Base-by-base conservation (phyloP, 73 alveolate genomes). In the Paramecium pentaurelia region DNA sequence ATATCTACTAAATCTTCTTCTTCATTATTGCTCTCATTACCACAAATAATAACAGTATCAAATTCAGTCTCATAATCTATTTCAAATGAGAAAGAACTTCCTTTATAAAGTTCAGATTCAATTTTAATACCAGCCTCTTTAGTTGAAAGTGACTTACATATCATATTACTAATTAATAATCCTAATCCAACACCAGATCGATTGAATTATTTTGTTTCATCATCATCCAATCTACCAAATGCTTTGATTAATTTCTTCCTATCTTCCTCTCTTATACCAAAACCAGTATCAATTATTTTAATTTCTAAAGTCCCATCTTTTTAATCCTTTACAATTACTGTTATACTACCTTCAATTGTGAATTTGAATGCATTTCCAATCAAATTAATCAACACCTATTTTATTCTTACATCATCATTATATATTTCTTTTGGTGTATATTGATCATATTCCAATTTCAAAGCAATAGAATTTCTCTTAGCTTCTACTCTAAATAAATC, bases 161-260 rank as follows among this genome's bases (percentile, higher is more conserved):
- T 36, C 45, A 71, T 83, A 49, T 89, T 89, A 47, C 92, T 71
- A 11, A 89, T 89, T 49, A 89, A 30, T 51, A 89, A 83, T 27
- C 94, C 94, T 71, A 89, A 27, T 59, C 94, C 94, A 89, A 89
- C 94, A 27, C 94, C 94, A 32, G 45, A 51, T 25, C 92, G 49
- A 89, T 89, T 89, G 11, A 71, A 73, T 32, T 45, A 11, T 51
- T 89, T 83, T 8, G 86, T 71, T 44, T 89, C 88, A 71, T 89
- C 94, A 89, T 68, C 84, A 45, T 89, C 94, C 8, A 89, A 45
- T 45, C 84, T 30, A 3, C 92, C 94, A 71, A 89, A 89, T 12
- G 94, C 94, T 42, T 70, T 32, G 9, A 89, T 40, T n/a, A 89
- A 38, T 89, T 89, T 89, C 37, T 89, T 47, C 18, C 44, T 89